Evolutionary conservation across 2,329 filamentous ascomycete species (phyloP), one percentile per base, ranked within the genome.

Genomic region (Pyrenochaeta sp.): DNA sequence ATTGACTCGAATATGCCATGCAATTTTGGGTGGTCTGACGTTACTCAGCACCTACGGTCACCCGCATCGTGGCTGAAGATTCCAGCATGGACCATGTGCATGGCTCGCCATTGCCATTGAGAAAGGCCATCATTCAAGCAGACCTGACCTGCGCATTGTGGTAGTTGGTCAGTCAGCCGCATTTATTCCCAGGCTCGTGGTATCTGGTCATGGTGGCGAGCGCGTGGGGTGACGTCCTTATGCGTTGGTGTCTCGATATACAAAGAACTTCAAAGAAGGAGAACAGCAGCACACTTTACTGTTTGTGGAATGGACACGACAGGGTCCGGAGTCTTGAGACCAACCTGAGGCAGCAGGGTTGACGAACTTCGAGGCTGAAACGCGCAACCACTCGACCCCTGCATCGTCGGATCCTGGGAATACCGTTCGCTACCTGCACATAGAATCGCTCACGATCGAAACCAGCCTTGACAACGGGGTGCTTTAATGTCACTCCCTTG

Each of bases 291-390:
- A 30, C 42, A 46, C 19, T 22, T 28, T 36, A 27, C 32, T 45
- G 22, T 39, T n/a, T 40, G 55, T 28, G 32, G 48, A 42, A 47
- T 50, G 2, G 28, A 5, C 28, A 5, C 28, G 28, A 30, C 28
- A 42, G 43, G 30, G 42, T 46, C 36, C 8, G 28, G 51, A 10
- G 10, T 42, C 39, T 51, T 65, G 62, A 62, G 61, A 65, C 62
- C 27, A 49, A 55, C 57, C 59, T 65, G 62, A 65, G 54, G 56
- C 62, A 60, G 37, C 39, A 48, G 49, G 54, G 46, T 50, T 39
- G 12, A 47, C 34, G 47, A 48, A 48, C 52, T 40, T 62, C 42
- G 53, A 39, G 56, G 56, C 59, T 65, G 62, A 65, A 62, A 65
- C 62, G 52, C 30, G 45, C 6, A 44, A n/a, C 13, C 15, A 27